Base-by-base conservation (phyloP, 768 basidiomycete genomes). In the Agaricus sinodeliciosus region DNA sequence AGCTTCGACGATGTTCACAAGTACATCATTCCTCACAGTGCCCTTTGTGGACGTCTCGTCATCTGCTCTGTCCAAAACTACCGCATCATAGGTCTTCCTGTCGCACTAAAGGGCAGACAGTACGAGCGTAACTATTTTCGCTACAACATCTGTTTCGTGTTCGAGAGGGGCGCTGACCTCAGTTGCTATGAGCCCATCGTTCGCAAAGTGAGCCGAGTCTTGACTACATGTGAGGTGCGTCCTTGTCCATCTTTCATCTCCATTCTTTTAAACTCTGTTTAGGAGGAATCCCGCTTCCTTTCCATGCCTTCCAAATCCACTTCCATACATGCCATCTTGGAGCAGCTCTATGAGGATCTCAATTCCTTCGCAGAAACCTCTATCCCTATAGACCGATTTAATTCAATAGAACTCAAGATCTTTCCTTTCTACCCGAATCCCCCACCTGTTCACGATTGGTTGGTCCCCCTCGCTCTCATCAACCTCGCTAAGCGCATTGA, bases 341-440 rank as follows among this genome's bases (percentile, higher is more conserved):
- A 99, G 68, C 94, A 97, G 62, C 76, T 99, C 1, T 98, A 94
- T 60, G 94, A 97, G 62, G 96, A 99, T 60, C 71, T 99, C 59
- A 98, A 97, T 67, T 94, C 93, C 7, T 98, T 95, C 69, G 93
- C 92, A 0, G 95, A 97, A 70, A 94, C 95, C 1, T 92, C 90
- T 2, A 94, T 99, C 49, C 77, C 81, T 1, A 84, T 98, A 58
- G 90, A 96, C 66, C 79, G 81, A 41, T 93, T 93, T 74, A 96
- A 94, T 63, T 91, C 93, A 2, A 87, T 98, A 51, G 94, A 98
- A 63, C 69, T 99, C 58, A 94, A 95, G 66, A 89, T 98, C 41
- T 93, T 97, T 56, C 95, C 96, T 0, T 95, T 94, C 69, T 94
- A 94, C 60, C 93, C 92, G 18, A 98, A 97, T 60, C 95, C 96